Evolutionary conservation across 2,329 filamentous ascomycete species (phyloP).

Genomic region (Claviceps purpurea): DNA sequence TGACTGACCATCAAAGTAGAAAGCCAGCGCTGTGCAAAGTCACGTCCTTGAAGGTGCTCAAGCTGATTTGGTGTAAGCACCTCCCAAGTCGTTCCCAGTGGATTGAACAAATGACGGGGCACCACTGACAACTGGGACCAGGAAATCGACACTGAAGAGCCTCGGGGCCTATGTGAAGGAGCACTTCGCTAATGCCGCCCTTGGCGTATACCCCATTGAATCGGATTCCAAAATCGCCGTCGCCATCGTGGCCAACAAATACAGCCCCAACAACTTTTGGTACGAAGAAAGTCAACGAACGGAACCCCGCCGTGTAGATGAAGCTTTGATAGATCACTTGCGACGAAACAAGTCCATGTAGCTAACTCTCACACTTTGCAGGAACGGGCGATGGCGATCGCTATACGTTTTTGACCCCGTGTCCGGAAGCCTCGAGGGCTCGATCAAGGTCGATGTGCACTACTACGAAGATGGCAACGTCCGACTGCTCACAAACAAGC

Average conservation of each 20-base stretch:
- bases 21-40: slow-evolving; percentile 71
- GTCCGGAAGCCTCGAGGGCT: slow-evolving; percentile 57
- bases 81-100: background rate
- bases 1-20: slow-evolving; percentile 31
- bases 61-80: slow-evolving; percentile 61
- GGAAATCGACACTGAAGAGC: slow-evolving; percentile 72
- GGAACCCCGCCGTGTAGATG: too few species aligned
- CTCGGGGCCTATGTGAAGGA: slow-evolving; percentile 66
- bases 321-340: background rate
- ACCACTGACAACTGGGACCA: slow-evolving; percentile 20
- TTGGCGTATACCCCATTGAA: slow-evolving; percentile 71
- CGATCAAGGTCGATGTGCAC: slow-evolving; percentile 88
- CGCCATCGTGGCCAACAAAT: slow-evolving; percentile 86
- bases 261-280: slow-evolving; percentile 98
- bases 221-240: slow-evolving; percentile 65
- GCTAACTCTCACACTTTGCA: slow-evolving; percentile 18
- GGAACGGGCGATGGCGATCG: slow-evolving; percentile 94
- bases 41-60: slow-evolving; percentile 65
- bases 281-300: slow-evolving; percentile 19
- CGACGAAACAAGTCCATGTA: background rate
- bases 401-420: slow-evolving; percentile 66
- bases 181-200: slow-evolving; percentile 73
- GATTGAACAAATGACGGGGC: background rate
- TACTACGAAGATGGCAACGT: slow-evolving; percentile 99
- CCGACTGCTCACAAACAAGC: slow-evolving; percentile 77